Evolutionary conservation across 1,139 yeast genomes (phyloP).

Genomic region (Sugiyamaella japonica): DNA sequence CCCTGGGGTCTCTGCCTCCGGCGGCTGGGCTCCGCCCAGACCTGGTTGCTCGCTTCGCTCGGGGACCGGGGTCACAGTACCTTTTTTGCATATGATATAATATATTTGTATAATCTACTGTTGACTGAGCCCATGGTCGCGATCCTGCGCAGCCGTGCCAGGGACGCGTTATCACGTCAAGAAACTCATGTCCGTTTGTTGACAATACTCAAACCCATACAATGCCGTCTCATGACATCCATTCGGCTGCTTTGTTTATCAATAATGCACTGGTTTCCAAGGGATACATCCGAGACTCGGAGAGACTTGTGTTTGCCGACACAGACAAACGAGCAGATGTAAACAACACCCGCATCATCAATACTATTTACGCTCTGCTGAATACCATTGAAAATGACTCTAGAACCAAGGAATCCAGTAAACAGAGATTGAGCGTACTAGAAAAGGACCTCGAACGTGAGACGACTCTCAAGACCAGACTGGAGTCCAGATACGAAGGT

Average conservation of each 20-base stretch:
- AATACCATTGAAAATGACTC: constrained; percentile 32
- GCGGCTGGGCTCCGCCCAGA: too few relatives aligned
- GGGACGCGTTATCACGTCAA: too few relatives aligned
- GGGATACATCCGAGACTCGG: constrained; percentile 34
- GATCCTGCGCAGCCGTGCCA: neutral
- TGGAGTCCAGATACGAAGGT: constrained; percentile 19
- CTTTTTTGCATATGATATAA: constrained; percentile 4
- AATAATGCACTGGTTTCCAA: constrained; percentile 34
- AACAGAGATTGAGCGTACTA: constrained; percentile 20
- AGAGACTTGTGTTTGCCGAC: constrained; percentile 27
- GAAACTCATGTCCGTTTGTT: neutral
- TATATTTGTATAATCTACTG: neutral
- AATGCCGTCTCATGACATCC: constrained; percentile 23
- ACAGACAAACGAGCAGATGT: neutral
- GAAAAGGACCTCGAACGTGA: constrained; percentile 26
- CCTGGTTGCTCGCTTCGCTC: too few relatives aligned
- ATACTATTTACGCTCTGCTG: constrained; percentile 34
- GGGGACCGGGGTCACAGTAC: too few relatives aligned
- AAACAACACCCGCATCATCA: constrained; percentile 34
- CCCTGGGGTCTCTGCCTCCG: too few relatives aligned
- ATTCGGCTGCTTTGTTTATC: constrained; percentile 33
- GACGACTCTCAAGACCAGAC: constrained; percentile 16
- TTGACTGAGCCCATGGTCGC: too few relatives aligned
- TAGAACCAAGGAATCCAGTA: constrained; percentile 22
- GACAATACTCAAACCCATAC: neutral